A percentile compares a stretch with the other conserved stretches of the same genome.
phyloP scores from a whole-genome alignment of 129 eudicot genomes.

The Artemisia tridentata region DNA sequence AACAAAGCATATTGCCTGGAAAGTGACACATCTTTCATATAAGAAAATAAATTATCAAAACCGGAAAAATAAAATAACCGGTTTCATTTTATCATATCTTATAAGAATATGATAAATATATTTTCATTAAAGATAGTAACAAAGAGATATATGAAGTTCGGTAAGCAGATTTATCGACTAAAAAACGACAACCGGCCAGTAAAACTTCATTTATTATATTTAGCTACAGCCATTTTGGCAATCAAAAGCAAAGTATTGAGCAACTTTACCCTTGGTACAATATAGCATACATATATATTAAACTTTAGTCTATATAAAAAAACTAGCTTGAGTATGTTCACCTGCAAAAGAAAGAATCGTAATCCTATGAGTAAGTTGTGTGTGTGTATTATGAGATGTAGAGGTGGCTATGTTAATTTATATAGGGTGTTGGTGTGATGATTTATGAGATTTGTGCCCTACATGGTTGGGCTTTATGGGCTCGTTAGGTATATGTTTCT shows the following conservation, averaged over 20 bases:
- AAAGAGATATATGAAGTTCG: slow-evolving; percentile 29
- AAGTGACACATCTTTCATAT: slow-evolving; percentile 17
- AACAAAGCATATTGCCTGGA: slow-evolving; percentile 26
- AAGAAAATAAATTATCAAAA: not conserved
- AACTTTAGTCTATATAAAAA: not conserved
- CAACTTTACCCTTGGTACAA: slow-evolving; percentile 33
- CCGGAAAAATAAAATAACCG: not conserved
- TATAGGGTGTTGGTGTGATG: not conserved
- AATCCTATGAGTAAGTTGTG: no score
- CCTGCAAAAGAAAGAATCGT: no score
- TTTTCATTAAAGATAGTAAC: not conserved
- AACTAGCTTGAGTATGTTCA: not conserved
- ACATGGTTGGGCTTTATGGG: not conserved
- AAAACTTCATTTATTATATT: slow-evolving; percentile 23
- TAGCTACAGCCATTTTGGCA: slow-evolving; percentile 40
- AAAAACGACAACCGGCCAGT: slow-evolving; percentile 39
- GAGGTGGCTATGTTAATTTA: no score
- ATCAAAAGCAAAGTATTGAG: slow-evolving; percentile 21
- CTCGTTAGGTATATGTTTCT: not conserved
- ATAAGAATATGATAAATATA: not conserved
- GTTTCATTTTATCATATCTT: not conserved
- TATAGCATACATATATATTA: not conserved
- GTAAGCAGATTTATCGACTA: slow-evolving; percentile 39
- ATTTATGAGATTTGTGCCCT: not conserved
- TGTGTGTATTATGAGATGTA: no score